These are phyloP conservation scores for Cystobasidium sp. DNA, from an alignment of 1,284 basidiomycete species.

Conservation along the genomic window DNA sequence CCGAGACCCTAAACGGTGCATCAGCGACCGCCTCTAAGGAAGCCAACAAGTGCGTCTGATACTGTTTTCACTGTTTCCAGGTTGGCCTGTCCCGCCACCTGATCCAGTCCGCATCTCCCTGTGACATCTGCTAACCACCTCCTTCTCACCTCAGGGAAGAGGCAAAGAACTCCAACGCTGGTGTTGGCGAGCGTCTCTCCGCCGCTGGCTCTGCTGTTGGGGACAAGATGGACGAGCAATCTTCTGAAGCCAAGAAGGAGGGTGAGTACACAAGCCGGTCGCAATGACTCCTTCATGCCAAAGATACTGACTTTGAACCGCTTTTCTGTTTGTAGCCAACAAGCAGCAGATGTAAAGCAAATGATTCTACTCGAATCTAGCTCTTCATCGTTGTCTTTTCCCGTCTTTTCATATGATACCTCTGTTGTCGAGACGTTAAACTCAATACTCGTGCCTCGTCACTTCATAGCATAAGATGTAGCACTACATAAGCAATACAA, in stretches of 20 bases:
- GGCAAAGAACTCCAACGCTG: constrained; percentile 50
- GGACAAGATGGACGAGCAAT: constrained; percentile 42
- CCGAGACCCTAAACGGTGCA: constrained; percentile 15
- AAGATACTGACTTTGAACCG: neutral
- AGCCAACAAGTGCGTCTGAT: constrained; percentile 12
- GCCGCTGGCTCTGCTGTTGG: constrained; percentile 47
- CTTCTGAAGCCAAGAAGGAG: constrained; percentile 28
- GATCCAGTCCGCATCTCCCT: neutral
- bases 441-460: too few species aligned
- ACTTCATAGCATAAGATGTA: neutral
- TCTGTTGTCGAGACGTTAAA: too few species aligned
- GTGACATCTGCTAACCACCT: neutral
- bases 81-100: too few species aligned
- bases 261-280: neutral
- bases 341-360: neutral
- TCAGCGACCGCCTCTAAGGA: constrained; percentile 26
- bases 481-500: neutral
- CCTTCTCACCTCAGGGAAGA: constrained; percentile 47
- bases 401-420: too few species aligned
- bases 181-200: constrained; percentile 46
- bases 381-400: too few species aligned
- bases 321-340: neutral
- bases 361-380: too few species aligned
- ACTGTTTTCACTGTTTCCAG: neutral
- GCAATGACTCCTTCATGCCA: neutral